phyloP scores from a whole-genome alignment of 2,329 filamentous ascomycete species.

The Drechmeria coniospora region DNA sequence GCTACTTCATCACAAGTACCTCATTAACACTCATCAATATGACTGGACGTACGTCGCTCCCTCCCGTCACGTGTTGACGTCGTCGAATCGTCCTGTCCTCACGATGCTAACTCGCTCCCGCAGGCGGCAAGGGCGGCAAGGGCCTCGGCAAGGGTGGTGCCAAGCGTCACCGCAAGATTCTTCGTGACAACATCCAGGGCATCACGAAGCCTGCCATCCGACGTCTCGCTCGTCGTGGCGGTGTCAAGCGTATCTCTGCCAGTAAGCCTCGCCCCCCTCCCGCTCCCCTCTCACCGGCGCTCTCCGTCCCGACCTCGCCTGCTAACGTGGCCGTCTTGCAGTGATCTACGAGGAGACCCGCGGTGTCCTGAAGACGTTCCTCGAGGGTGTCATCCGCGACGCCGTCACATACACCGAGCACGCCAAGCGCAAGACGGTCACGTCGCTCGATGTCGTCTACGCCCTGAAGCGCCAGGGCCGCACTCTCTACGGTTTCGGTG shows the following conservation, averaged over 20 bases:
- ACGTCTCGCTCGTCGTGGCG: conserved; percentile 95
- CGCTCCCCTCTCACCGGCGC: not conserved
- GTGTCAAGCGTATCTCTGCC: conserved; percentile 99
- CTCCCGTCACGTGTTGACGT: conserved; percentile 6
- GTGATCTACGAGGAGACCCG: conserved; percentile 71
- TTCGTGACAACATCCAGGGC: conserved; percentile 98
- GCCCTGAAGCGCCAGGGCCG: conserved; percentile 55
- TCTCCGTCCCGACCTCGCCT: not conserved
- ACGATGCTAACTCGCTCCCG: conserved; percentile 26
- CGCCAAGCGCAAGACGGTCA: conserved; percentile 71
- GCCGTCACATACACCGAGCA: conserved; percentile 68
- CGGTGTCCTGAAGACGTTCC: conserved; percentile 64
- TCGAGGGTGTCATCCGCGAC: conserved; percentile 61
- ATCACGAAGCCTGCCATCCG: conserved; percentile 98
- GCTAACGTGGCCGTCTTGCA: conserved; percentile 6
- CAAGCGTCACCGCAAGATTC: conserved; percentile 98
- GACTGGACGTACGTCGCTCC: conserved; percentile 53
- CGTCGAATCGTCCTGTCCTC: not conserved
- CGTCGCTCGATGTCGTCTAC: conserved; percentile 52
- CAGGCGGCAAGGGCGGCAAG: conserved; percentile 92
- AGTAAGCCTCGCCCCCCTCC: conserved; percentile 42
- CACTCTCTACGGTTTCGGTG: conserved; percentile 81
- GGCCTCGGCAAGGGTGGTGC: conserved; percentile 95
- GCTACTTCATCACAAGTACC: conserved; percentile 5
- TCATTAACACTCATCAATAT: conserved; percentile 33